Evolutionary conservation across 306 rosid species (phyloP), one percentile per base, ranked within the genome.

Genomic region (Medicago ruthenica): DNA sequence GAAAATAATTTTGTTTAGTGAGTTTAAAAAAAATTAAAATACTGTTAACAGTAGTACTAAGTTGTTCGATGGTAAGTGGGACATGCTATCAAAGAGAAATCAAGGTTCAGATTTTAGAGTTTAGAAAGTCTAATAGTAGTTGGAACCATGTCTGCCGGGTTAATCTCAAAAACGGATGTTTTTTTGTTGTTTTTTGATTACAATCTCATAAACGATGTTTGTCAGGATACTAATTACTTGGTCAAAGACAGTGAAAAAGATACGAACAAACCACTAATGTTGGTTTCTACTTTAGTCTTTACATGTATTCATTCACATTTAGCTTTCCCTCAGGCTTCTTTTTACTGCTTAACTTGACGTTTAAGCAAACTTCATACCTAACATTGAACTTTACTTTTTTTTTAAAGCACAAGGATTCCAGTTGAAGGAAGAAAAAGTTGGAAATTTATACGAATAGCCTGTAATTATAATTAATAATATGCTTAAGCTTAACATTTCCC

Each of bases 371-470:
- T 36, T 71, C 36, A 53, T 17, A 15, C 27, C 13, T 54, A 18
- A 48, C 16, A 10, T 15, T 44, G 57, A 22, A 50, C 55, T 12
- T 42, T 42, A 21, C 39, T 67, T 67, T 67, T 34, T n/a, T 17
- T 27, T 27, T 17, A 48, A 74, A 31, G 66, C 13, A 4, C 20
- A 9, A 27, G 50, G n/a, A 66, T 66, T 61, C 60, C n/a, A 16
- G 9, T 39, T 27, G 71, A 61, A 73, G n/a, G 51, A 73, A 74
- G 48, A 61, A 62, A 74, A 67, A 37, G 67, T 31, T 61, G 14
- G 20, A 34, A 61, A 8, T 34, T 6, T 1, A 60, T 60, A 14
- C 18, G 4, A 15, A 10, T 57, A 12, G 12, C 7, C 15, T 10
- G 36, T 57, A 57, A 21, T 21, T 57, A 22, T 22, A 16, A 58